These are phyloP conservation scores for Thalassiosira mediterranea DNA, from an alignment of 352 stramenopile genomes.

Conservation along the genomic window DNA sequence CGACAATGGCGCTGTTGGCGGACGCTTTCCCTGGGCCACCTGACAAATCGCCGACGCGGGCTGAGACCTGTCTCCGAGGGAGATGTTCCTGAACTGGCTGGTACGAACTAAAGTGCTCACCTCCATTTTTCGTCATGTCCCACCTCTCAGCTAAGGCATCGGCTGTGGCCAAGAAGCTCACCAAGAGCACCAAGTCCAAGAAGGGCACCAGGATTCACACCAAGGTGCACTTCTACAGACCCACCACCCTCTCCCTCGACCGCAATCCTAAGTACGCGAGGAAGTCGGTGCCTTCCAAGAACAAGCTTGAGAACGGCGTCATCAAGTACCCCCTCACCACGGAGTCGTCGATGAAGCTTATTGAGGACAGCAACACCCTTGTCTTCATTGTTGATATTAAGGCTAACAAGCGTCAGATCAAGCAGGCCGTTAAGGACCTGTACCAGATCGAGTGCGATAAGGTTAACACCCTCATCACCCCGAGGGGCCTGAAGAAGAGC, in stretches of 20 bases:
- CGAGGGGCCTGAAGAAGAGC: constrained; percentile 99
- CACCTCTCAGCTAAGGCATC: constrained; percentile 88
- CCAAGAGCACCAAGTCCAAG: constrained; percentile 94
- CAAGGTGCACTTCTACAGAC: constrained; percentile 99
- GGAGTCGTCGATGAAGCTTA: constrained; percentile 99
- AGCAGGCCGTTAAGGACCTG: constrained; percentile 97
- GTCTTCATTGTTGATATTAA: constrained; percentile 99
- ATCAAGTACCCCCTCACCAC: constrained; percentile 99
- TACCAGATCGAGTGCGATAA: constrained; percentile 99
- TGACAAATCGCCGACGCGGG: too few species aligned
- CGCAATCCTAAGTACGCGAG: constrained; percentile 95
- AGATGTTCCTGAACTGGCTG: too few species aligned
- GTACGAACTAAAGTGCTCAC: too few species aligned
- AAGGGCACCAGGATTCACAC: constrained; percentile 98
- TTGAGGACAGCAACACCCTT: constrained; percentile 99
- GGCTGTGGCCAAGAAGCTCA: constrained; percentile 92
- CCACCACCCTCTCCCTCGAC: constrained; percentile 94
- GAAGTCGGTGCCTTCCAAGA: constrained; percentile 92
- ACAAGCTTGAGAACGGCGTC: constrained; percentile 97
- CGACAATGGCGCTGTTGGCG: too few species aligned
- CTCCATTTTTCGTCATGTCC: constrained; percentile 8
- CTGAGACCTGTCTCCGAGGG: too few species aligned
- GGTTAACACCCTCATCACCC: constrained; percentile 99
- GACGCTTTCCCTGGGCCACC: too few species aligned
- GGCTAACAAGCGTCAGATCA: constrained; percentile 99